Evolutionary conservation across 2,329 filamentous ascomycete species (phyloP), one percentile per base, ranked within the genome.

Genomic region (Calycina herbarum): DNA sequence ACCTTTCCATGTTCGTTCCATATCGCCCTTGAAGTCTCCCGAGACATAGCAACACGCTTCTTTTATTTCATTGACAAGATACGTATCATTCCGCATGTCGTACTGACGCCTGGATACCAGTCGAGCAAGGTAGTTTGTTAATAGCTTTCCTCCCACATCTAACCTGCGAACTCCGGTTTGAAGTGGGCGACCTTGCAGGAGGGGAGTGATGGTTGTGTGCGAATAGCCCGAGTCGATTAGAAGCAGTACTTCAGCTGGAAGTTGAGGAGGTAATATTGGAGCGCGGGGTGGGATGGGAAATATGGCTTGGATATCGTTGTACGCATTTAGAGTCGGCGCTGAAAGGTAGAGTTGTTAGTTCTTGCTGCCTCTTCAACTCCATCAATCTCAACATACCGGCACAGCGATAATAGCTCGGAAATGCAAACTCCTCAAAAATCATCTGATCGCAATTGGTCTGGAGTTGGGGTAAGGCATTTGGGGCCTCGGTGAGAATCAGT

Each of bases 341-440:
- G 4, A 7, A 54, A 38, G 29, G 7, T 40, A 15, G n/a, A 24
- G 5, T 29, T 6, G 51, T 62, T 27, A 57, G 61, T 57, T 40
- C 6, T n/a, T 31, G 33, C 13, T 11, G 15, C 29, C 8, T 4
- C 17, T 40, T 15, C 24, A 6, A 42, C 5, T 7, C 5, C 10
- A 57, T 8, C 7, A n/a, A 57, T 3, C 31, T 20, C 27, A 35
- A 72, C 81, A 66, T 76, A 86, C 91, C 91, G 69, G 91, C 81
- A 65, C 86, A 89, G 67, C 95, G 87, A 70, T 90, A 90, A 79
- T 96, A 96, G 70, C 91, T 90, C 11, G 89, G 86, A 78, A 99
- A 99, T 2, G 92, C 92, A 80, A 95, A 99, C 76, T 98, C 94
- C 76, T 99, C 95, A 81, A 99, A 98, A 1, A 98, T 87, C 75